These are phyloP conservation scores for Pestalotiopsis sp. DNA, from an alignment of 2,329 filamentous ascomycete species.

Conservation along the genomic window DNA sequence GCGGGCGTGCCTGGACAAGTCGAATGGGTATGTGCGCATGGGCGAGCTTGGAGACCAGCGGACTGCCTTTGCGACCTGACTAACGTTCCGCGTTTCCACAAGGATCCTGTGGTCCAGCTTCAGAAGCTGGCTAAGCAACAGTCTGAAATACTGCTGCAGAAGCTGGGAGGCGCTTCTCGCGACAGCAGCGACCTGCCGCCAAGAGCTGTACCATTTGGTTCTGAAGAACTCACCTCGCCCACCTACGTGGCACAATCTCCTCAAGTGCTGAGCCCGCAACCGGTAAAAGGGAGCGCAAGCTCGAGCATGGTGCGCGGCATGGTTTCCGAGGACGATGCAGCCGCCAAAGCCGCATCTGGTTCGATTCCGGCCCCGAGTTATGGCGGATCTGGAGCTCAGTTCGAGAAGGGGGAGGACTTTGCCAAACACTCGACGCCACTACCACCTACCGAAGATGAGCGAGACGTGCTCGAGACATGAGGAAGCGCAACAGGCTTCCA, in stretches of 20 bases:
- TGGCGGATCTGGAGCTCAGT: constrained; percentile 51
- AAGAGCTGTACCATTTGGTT: constrained; percentile 56
- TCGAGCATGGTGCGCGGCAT: constrained; percentile 32
- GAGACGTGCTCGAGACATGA: constrained; percentile 17
- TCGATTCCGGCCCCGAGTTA: constrained; percentile 49
- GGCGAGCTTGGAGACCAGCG: constrained; percentile 48
- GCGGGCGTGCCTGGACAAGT: constrained; percentile 84
- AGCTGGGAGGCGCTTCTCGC: constrained; percentile 40
- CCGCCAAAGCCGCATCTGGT: constrained; percentile 13
- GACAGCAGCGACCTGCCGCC: constrained; percentile 48
- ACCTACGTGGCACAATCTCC: constrained; percentile 46
- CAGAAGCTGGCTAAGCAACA: constrained; percentile 71
- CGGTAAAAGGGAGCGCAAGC: constrained; percentile 42
- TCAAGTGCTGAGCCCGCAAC: constrained; percentile 43
- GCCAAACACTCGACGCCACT: constrained; percentile 40
- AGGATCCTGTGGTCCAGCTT: constrained; percentile 74
- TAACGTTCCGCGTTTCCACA: constrained; percentile 52
- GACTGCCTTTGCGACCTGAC: constrained; percentile 59
- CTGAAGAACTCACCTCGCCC: constrained; percentile 48
- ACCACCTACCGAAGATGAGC: constrained; percentile 34
- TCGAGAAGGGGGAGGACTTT: constrained; percentile 53
- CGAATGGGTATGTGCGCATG: constrained; percentile 88
- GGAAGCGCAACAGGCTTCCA: background rate
- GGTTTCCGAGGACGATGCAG: constrained; percentile 22
- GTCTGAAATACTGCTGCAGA: constrained; percentile 62